These are phyloP conservation scores for Alternaria triticina DNA, from an alignment of 2,329 filamentous ascomycete species.

Conservation along the genomic window DNA sequence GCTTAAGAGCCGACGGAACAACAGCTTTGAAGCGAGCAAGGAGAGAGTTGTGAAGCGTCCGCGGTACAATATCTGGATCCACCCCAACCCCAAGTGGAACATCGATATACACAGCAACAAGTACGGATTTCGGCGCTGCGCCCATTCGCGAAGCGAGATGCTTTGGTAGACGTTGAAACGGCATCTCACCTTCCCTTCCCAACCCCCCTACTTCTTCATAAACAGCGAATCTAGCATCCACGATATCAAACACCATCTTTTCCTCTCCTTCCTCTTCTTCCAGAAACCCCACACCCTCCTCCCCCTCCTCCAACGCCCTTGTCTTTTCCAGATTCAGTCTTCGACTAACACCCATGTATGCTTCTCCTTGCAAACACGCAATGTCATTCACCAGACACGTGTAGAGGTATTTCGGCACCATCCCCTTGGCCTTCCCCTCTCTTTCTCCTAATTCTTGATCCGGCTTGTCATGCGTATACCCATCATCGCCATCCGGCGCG, in stretches of 20 bases:
- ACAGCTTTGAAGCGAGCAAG: neutral
- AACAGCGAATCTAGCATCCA: neutral
- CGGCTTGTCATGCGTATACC: neutral
- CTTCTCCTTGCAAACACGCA: neutral
- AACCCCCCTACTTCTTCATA: neutral
- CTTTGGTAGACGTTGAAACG: neutral
- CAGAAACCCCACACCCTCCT: neutral
- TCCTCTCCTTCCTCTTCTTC: neutral
- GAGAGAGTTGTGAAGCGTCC: neutral
- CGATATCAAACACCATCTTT: slow-evolving; percentile 2
- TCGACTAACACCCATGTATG: neutral
- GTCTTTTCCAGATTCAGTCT: slow-evolving; percentile 1
- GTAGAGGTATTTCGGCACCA: neutral
- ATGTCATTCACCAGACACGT: neutral
- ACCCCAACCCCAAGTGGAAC: neutral
- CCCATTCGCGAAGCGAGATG: neutral
- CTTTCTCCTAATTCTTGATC: neutral
- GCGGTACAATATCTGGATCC: neutral
- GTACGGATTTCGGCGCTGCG: neutral
- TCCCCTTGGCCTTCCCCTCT: neutral
- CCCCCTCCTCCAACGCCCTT: neutral
- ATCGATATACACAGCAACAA: neutral
- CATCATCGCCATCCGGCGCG: neutral
- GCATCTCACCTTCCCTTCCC: neutral
- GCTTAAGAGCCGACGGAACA: neutral